These are phyloP conservation scores for Selenicereus undatus DNA, from an alignment of 148 eudicot species.

Conservation along the genomic window DNA sequence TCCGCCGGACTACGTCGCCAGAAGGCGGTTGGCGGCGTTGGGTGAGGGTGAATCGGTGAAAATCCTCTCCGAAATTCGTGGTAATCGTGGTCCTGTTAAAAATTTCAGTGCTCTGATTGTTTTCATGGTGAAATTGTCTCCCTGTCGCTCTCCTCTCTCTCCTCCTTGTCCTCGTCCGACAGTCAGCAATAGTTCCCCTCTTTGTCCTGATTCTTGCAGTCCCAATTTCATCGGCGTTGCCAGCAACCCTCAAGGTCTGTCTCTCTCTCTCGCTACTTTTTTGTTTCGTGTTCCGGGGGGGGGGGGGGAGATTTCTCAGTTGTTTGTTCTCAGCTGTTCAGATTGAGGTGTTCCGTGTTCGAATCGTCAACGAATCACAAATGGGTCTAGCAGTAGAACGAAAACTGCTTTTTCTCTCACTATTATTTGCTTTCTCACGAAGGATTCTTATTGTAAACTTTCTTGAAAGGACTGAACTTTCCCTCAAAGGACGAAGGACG, in stretches of 20 bases:
- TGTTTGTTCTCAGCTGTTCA: not conserved
- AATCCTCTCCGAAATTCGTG: constrained; percentile 15
- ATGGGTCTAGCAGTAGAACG: too few relatives aligned
- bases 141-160: not conserved
- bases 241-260: not conserved
- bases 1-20: constrained; percentile 22
- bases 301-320: not conserved
- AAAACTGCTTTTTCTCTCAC: not conserved
- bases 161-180: constrained; percentile 7
- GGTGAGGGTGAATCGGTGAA: constrained; percentile 33
- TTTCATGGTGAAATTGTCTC: not conserved
- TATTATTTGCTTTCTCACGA: not conserved
- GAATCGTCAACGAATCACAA: too few relatives aligned
- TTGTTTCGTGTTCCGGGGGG: too few relatives aligned
- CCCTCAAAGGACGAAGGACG: too few relatives aligned
- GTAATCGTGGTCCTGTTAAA: not conserved
- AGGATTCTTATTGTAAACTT: too few relatives aligned
- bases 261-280: not conserved
- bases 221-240: not conserved
- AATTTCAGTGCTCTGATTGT: constrained; percentile 29
- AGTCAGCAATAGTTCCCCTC: not conserved
- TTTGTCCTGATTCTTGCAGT: constrained; percentile 4
- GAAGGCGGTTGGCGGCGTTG: constrained; percentile 20
- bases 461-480: too few relatives aligned
- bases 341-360: too few relatives aligned